phyloP scores from a whole-genome alignment of 164 flowering plant genomes.

The Aristolochia californica region DNA sequence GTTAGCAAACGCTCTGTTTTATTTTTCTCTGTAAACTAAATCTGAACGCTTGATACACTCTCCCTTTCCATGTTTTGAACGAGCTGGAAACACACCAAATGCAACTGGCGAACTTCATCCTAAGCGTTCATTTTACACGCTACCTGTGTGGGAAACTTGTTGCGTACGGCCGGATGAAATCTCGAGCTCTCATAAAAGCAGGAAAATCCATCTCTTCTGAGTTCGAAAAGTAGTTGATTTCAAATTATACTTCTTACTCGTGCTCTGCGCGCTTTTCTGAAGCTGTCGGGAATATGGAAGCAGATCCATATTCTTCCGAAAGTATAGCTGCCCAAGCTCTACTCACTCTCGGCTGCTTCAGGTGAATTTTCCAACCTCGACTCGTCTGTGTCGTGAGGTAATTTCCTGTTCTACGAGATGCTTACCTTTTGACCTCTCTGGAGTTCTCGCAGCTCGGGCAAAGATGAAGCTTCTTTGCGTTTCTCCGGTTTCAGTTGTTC shows the following conservation, averaged over 20 bases:
- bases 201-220: no score
- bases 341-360: not conserved
- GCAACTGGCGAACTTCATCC: no score
- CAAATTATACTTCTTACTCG: not conserved
- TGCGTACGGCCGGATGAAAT: no score
- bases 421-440: not conserved
- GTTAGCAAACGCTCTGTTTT: no score
- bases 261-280: not conserved
- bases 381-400: not conserved
- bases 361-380: not conserved
- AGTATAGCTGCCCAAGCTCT: not conserved
- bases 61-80: no score
- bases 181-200: no score
- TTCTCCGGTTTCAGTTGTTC: not conserved
- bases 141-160: no score
- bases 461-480: not conserved
- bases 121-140: no score
- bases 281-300: slow-evolving; percentile 3
- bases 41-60: no score
- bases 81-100: no score
- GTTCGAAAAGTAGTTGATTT: not conserved
- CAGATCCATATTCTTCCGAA: not conserved
- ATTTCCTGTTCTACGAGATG: no score
- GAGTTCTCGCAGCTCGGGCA: not conserved
- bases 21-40: no score